Conservation (phyloP, 2,329 filamentous ascomycete genomes). For the Fusarium heterosporum region DNA sequence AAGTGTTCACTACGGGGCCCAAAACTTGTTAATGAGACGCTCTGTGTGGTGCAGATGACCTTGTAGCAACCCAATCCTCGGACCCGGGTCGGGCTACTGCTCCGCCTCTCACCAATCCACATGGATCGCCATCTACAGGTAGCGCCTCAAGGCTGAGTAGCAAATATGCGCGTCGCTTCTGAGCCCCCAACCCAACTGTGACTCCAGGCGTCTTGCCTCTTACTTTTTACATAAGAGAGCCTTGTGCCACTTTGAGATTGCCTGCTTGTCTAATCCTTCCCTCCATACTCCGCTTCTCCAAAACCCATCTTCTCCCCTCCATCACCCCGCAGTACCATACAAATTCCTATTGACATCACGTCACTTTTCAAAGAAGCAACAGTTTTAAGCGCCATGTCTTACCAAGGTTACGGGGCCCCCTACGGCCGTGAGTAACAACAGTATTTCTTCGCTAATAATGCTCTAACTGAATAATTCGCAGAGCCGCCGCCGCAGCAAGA, state of each 20-base stretch:
- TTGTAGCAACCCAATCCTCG: slow-evolving; percentile 17
- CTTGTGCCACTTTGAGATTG: slow-evolving; percentile 18
- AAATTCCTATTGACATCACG: slow-evolving; percentile 9
- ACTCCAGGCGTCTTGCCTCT: slow-evolving; percentile 2
- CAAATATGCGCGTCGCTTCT: slow-evolving; percentile 26
- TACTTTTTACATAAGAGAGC: slow-evolving; percentile 27
- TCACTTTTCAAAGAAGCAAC: background rate
- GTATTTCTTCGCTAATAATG: background rate
- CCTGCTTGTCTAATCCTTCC: slow-evolving; percentile 4
- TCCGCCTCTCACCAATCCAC: slow-evolving; percentile 37
- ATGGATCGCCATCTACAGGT: slow-evolving; percentile 33
- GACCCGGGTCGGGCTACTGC: slow-evolving; percentile 20
- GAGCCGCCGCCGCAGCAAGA: slow-evolving; percentile 53
- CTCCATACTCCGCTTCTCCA: slow-evolving; percentile 11
- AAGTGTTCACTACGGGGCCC: background rate
- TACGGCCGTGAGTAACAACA: slow-evolving; percentile 52
- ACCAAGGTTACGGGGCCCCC: slow-evolving; percentile 50
- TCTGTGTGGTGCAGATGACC: slow-evolving; percentile 35
- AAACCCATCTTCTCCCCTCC: slow-evolving; percentile 18
- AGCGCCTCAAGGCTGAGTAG: slow-evolving; percentile 40
- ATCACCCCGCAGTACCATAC: slow-evolving; percentile 25
- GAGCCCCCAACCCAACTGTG: slow-evolving; percentile 18
- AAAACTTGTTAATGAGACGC: slow-evolving; percentile 10
- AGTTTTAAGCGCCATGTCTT: slow-evolving; percentile 51
- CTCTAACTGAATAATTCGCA: slow-evolving; percentile 25